A percentile compares a stretch with the other conserved stretches of the same genome.
phyloP scores from a whole-genome alignment of 2,329 filamentous ascomycete genomes.

The Pyrenophora seminiperda region DNA sequence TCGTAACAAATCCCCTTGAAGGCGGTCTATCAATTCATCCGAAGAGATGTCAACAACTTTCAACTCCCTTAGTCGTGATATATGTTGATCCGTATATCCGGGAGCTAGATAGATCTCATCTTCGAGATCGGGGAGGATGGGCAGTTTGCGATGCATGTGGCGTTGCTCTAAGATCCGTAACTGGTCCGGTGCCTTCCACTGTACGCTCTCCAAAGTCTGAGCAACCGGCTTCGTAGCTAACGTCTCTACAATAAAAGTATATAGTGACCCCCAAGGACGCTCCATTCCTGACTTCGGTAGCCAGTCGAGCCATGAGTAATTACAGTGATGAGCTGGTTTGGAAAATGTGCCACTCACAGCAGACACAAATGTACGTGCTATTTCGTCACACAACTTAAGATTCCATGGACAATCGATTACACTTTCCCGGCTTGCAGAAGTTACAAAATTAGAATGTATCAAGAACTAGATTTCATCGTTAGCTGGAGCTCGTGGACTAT shows the following conservation, averaged over 20 bases:
- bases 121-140: slow-evolving; percentile 17
- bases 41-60: background rate
- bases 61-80: slow-evolving; percentile 4
- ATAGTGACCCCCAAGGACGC: slow-evolving; percentile 14
- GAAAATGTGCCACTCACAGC: slow-evolving; percentile 5
- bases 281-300: slow-evolving; percentile 17
- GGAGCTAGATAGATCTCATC: slow-evolving; percentile 23
- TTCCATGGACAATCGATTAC: slow-evolving; percentile 31
- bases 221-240: slow-evolving; percentile 15
- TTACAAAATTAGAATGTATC: slow-evolving; percentile 37
- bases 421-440: slow-evolving; percentile 28
- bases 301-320: slow-evolving; percentile 29
- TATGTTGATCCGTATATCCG: slow-evolving; percentile 12
- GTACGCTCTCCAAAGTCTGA: slow-evolving; percentile 15
- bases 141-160: slow-evolving; percentile 9
- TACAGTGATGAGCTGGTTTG: no score
- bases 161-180: slow-evolving; percentile 1
- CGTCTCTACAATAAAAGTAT: slow-evolving; percentile 4
- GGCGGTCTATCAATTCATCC: slow-evolving; percentile 5
- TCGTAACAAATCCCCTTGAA: slow-evolving; percentile 14
- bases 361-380: slow-evolving; percentile 17
- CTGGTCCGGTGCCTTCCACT: slow-evolving; percentile 9
- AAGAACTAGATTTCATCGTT: slow-evolving; percentile 24
- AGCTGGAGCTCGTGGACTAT: background rate
- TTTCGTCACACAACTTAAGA: slow-evolving; percentile 14